Percentiles rank a stretch among this genome's conserved stretches.
Conservation (phyloP, 1,284 basidiomycete genomes). For the Boletus sp. region DNA sequence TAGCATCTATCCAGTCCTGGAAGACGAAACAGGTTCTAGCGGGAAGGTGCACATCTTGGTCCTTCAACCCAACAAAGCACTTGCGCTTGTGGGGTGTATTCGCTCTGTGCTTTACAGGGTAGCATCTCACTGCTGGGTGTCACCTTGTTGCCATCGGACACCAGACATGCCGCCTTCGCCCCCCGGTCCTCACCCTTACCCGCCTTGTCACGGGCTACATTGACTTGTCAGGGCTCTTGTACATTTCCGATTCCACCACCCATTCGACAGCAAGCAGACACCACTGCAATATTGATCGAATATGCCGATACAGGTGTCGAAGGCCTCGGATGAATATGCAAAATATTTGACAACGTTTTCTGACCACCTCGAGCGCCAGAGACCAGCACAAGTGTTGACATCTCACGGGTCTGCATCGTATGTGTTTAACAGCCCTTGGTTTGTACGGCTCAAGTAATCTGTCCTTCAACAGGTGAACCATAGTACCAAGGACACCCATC, state of each 20-base stretch:
- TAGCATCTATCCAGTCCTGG: conserved; percentile 19
- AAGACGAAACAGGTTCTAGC: conserved; percentile 2
- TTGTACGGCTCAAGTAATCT: neutral
- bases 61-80: conserved; percentile 49
- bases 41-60: conserved; percentile 43
- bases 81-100: conserved; percentile 66
- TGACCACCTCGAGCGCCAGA: conserved; percentile 44
- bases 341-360: conserved; percentile 64
- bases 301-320: conserved; percentile 61
- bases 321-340: conserved; percentile 63
- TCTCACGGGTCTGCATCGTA: conserved; percentile 62
- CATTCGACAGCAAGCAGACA: conserved; percentile 24
- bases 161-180: conserved; percentile 57
- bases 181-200: conserved; percentile 72
- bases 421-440: conserved; percentile 28
- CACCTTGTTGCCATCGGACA: conserved; percentile 46
- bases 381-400: conserved; percentile 39
- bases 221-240: conserved; percentile 30
- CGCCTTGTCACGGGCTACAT: conserved; percentile 42
- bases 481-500: conserved; percentile 47
- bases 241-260: conserved; percentile 18
- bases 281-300: conserved; percentile 56
- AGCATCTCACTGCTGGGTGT: conserved; percentile 55
- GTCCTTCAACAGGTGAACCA: conserved; percentile 43
- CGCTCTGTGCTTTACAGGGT: conserved; percentile 58